Evolutionary conservation across 352 stramenopile species (phyloP).

Genomic region (Phytophthora pisi): DNA sequence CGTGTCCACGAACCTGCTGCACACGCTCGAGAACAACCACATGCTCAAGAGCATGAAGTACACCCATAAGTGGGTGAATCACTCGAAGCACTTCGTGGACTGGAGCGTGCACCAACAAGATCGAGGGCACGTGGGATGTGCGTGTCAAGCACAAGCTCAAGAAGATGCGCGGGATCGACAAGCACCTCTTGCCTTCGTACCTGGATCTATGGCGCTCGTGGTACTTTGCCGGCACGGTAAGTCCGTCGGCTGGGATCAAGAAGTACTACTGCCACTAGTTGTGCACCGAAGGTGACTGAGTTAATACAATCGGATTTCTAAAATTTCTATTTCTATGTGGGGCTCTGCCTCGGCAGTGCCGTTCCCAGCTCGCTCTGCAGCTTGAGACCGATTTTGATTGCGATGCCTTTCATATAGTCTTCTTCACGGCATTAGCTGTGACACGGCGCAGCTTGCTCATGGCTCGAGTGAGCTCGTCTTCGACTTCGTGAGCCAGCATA

Average conservation of each 20-base stretch:
- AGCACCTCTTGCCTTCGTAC: not conserved
- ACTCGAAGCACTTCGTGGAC: slow-evolving; percentile 7
- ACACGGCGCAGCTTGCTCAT: too few relatives aligned
- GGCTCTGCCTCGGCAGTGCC: not conserved
- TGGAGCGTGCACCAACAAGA: not conserved
- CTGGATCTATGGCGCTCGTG: not conserved
- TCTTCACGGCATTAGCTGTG: too few relatives aligned
- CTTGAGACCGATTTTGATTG: too few relatives aligned
- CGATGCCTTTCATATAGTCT: too few relatives aligned
- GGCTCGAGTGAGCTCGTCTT: too few relatives aligned
- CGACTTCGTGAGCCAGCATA: too few relatives aligned
- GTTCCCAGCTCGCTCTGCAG: too few relatives aligned
- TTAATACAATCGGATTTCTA: not conserved
- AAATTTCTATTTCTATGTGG: not conserved
- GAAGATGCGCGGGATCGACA: not conserved
- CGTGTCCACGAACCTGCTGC: not conserved
- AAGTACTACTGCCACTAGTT: not conserved
- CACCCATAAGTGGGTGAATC: slow-evolving; percentile 2
- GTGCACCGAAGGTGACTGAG: not conserved
- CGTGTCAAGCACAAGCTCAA: not conserved
- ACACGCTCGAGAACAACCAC: not conserved
- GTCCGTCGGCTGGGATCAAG: not conserved
- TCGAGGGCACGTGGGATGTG: not conserved
- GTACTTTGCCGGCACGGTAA: not conserved
- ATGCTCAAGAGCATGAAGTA: slow-evolving; percentile 4